phyloP scores from a whole-genome alignment of 2,329 filamentous ascomycete species.

The Colletotrichum caudatum region DNA sequence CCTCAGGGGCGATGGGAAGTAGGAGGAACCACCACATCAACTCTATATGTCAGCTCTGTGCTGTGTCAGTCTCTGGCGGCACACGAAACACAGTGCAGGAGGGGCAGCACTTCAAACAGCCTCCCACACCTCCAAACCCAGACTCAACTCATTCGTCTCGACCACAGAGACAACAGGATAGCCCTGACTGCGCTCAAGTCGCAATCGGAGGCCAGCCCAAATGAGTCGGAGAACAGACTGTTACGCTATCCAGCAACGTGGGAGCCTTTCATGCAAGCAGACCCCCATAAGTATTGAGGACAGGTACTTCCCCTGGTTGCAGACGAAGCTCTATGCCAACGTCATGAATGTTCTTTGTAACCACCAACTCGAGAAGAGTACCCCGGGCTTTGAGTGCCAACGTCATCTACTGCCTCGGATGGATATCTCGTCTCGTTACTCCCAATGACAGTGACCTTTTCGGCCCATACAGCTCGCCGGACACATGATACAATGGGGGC shows the following conservation, averaged over 20 bases:
- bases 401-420: background rate
- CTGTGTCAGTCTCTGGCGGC: background rate
- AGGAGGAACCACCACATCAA: background rate
- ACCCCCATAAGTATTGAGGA: constrained; percentile 11
- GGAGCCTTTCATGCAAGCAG: constrained; percentile 10
- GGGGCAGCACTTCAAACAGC: background rate
- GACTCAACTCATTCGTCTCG: constrained; percentile 12
- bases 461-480: constrained; percentile 16
- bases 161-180: constrained; percentile 24
- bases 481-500: constrained; percentile 23
- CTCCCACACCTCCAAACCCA: constrained; percentile 9
- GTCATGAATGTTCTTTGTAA: background rate
- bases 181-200: constrained; percentile 4
- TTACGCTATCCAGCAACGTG: background rate
- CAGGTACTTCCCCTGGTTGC: constrained; percentile 18
- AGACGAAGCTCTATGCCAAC: constrained; percentile 1
- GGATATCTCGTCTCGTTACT: background rate
- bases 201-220: background rate
- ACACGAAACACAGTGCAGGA: constrained; percentile 13
- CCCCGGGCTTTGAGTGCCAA: background rate
- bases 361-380: background rate
- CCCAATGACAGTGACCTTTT: background rate
- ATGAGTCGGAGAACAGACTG: background rate
- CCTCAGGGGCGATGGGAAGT: constrained; percentile 6
- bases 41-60: constrained; percentile 12